Conservation (phyloP, 805 yeast genomes). For the Candida golubevii region DNA sequence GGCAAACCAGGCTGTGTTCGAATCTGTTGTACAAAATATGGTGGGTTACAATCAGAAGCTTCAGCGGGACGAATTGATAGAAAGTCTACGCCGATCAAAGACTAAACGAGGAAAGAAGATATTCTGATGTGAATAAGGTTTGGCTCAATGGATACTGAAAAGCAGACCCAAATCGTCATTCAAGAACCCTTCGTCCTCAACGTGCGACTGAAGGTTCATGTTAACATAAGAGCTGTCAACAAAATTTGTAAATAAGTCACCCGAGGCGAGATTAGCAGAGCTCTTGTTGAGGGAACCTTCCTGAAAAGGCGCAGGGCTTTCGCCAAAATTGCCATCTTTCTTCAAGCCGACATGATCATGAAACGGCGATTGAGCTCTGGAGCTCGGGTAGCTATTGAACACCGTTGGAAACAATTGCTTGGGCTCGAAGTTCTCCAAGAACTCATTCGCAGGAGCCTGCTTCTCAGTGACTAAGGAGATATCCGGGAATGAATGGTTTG, state of each 20-base stretch:
- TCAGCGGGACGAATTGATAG: conserved; percentile 46
- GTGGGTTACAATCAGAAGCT: conserved; percentile 87
- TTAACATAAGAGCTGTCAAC: conserved; percentile 39
- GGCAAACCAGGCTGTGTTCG: conserved; percentile 72
- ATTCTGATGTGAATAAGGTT: conserved; percentile 1
- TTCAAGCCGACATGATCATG: background rate
- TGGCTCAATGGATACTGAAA: conserved; percentile 5
- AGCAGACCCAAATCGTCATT: conserved; percentile 17
- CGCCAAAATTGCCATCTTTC: conserved; percentile 4
- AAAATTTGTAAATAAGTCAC: conserved; percentile 30
- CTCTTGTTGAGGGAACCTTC: conserved; percentile 7
- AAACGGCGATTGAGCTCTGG: conserved; percentile 35
- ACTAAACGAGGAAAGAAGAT: conserved; percentile 17
- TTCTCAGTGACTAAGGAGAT: conserved; percentile 54
- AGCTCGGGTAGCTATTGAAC: conserved; percentile 33
- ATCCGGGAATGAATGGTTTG: conserved; percentile 42
- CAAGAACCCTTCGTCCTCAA: conserved; percentile 15
- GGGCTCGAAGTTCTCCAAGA: conserved; percentile 52
- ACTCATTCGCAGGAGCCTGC: conserved; percentile 42
- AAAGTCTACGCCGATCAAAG: conserved; percentile 28
- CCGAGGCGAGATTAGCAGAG: conserved; percentile 7
- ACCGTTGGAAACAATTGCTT: conserved; percentile 49
- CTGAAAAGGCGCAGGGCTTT: conserved; percentile 4
- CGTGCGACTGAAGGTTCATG: conserved; percentile 35
- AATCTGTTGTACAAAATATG: conserved; percentile 81